Percentiles rank a stretch among this genome's conserved stretches.
Evolutionary conservation across 306 rosid genomes (phyloP).

Genomic region (Cotoneaster glaucophyllus): DNA sequence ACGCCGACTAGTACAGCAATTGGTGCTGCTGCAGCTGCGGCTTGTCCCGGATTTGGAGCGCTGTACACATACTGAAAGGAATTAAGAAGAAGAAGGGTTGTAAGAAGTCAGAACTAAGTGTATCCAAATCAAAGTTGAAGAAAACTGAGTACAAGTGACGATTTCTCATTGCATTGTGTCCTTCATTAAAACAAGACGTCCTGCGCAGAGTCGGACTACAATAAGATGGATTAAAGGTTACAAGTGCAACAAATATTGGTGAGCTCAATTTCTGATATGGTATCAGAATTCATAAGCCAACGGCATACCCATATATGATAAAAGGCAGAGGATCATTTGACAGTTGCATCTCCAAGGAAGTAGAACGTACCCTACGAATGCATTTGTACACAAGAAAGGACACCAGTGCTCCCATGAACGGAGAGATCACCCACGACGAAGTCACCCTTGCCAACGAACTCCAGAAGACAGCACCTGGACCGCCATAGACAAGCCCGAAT

Average conservation of each 20-base stretch:
- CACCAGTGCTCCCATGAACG: conserved; percentile 76
- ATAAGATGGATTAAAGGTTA: neutral
- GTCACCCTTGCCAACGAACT: conserved; percentile 84
- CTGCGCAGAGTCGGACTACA: neutral
- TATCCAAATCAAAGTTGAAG: neutral
- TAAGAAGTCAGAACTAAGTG: neutral
- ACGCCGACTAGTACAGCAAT: conserved; percentile 74
- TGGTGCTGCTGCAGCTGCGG: conserved; percentile 96
- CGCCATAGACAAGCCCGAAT: conserved; percentile 83
- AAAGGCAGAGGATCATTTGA: neutral
- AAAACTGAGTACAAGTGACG: neutral
- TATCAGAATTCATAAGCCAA: neutral
- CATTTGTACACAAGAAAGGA: conserved; percentile 93
- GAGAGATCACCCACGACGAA: conserved; percentile 92
- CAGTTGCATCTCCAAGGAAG: conserved; percentile 5
- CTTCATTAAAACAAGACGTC: neutral
- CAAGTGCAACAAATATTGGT: neutral
- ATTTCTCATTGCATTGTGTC: neutral
- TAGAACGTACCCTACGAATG: conserved; percentile 77
- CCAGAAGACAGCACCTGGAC: conserved; percentile 91
- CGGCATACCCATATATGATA: neutral
- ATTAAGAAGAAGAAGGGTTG: neutral
- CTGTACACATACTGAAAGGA: conserved; percentile 76
- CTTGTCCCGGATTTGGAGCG: conserved; percentile 94
- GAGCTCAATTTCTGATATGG: neutral